A percentile compares a stretch with the other conserved stretches of the same genome.
Evolutionary conservation across 768 basidiomycete species (phyloP).

Genomic region (Clathrus columnatus): DNA sequence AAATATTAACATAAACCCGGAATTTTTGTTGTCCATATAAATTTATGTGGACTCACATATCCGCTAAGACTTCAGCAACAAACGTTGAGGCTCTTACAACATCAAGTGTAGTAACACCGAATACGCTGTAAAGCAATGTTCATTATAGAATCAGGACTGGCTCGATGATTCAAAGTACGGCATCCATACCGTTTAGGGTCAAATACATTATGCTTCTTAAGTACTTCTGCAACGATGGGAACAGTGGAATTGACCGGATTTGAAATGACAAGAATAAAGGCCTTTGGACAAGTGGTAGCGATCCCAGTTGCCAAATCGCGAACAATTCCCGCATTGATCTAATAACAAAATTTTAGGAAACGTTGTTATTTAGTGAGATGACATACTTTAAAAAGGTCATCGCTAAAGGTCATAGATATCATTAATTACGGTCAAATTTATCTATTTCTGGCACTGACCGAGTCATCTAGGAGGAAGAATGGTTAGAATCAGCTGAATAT

Average conservation of each 20-base stretch:
- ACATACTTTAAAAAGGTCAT: constrained; percentile 89
- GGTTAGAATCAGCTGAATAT: background rate
- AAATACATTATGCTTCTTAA: constrained; percentile 88
- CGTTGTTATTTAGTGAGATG: background rate
- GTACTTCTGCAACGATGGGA: constrained; percentile 89
- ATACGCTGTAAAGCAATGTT: constrained; percentile 46
- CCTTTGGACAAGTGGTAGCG: constrained; percentile 76
- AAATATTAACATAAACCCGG: constrained; percentile 12
- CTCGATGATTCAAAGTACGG: background rate
- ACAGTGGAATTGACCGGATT: constrained; percentile 99
- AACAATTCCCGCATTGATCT: constrained; percentile 98
- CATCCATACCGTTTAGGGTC: constrained; percentile 74
- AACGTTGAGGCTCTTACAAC: constrained; percentile 98
- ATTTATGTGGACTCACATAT: constrained; percentile 26
- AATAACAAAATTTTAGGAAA: constrained; percentile 6
- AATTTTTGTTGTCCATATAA: background rate
- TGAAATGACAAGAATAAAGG: constrained; percentile 91
- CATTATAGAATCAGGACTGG: background rate
- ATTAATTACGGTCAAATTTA: constrained; percentile 1
- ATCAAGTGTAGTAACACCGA: constrained; percentile 97
- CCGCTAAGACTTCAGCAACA: constrained; percentile 67
- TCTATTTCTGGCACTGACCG: constrained; percentile 28
- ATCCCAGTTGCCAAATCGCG: constrained; percentile 87
- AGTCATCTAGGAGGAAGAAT: constrained; percentile 33
- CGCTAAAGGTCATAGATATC: constrained; percentile 37